A percentile compares a stretch with the other conserved stretches of the same genome.
Evolutionary conservation across 768 basidiomycete species (phyloP).

Genomic region (Coprinopsis strossmayeri): DNA sequence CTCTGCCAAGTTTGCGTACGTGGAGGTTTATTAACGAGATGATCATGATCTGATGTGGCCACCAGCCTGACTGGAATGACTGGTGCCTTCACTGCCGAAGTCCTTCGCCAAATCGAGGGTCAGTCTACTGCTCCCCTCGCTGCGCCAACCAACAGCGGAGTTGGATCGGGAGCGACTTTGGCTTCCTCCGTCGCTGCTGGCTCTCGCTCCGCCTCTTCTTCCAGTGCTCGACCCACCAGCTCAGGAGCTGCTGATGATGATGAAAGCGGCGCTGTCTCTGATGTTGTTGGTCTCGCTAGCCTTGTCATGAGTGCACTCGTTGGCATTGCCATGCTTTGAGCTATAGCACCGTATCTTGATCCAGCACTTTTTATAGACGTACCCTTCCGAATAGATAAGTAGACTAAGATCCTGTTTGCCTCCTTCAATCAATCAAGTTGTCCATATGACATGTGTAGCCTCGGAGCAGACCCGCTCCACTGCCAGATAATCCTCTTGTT

Average conservation of each 20-base stretch:
- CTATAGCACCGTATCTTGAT: not conserved
- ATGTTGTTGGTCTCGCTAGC: constrained; percentile 26
- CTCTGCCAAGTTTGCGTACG: constrained; percentile 74
- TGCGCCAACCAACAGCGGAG: constrained; percentile 17
- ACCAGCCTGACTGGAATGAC: constrained; percentile 61
- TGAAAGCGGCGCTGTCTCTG: constrained; percentile 18
- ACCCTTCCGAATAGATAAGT: too few relatives aligned
- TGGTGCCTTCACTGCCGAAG: constrained; percentile 53
- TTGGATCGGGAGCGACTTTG: constrained; percentile 15
- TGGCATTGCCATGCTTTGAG: constrained; percentile 32
- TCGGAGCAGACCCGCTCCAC: too few relatives aligned
- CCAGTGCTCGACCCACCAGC: constrained; percentile 14
- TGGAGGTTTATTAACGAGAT: constrained; percentile 8
- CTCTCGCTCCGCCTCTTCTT: constrained; percentile 12
- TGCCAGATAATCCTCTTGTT: too few relatives aligned
- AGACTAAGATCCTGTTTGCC: too few relatives aligned
- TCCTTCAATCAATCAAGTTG: too few relatives aligned
- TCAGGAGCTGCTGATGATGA: constrained; percentile 13
- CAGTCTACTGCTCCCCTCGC: constrained; percentile 52
- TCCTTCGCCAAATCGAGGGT: constrained; percentile 55
- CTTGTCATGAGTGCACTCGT: constrained; percentile 28
- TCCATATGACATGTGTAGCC: too few relatives aligned
- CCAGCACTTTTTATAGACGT: not conserved
- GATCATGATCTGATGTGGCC: not conserved
- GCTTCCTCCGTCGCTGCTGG: constrained; percentile 9